These are phyloP conservation scores for Solanum bulbocastanum DNA, from an alignment of 257 asterid genomes.

Conservation along the genomic window DNA sequence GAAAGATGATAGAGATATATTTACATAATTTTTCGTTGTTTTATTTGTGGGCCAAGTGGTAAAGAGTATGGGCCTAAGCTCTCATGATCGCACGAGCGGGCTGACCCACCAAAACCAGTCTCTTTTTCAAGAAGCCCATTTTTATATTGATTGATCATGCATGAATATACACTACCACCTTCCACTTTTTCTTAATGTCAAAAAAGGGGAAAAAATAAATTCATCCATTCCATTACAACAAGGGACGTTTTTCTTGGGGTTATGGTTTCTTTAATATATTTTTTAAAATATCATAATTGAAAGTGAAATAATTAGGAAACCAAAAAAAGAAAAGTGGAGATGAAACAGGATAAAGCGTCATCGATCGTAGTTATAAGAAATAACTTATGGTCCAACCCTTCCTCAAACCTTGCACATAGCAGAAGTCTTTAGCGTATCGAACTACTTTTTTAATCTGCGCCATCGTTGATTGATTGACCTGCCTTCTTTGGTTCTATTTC, in stretches of 20 bases:
- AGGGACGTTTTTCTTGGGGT: neutral
- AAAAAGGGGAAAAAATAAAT: neutral
- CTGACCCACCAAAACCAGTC: constrained; percentile 38
- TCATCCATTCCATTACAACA: neutral
- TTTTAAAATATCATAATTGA: neutral
- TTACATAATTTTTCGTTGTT: no score
- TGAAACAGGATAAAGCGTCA: neutral
- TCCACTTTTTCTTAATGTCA: neutral
- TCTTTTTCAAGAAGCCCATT: constrained; percentile 21
- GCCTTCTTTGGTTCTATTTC: neutral
- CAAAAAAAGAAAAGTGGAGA: neutral
- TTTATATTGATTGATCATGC: constrained; percentile 13
- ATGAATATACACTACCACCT: constrained; percentile 10
- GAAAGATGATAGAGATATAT: no score
- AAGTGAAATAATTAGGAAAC: neutral
- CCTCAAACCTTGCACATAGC: no score
- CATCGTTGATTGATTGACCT: neutral
- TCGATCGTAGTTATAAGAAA: neutral
- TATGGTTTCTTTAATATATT: neutral
- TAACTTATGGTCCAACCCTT: neutral
- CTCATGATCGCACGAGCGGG: constrained; percentile 81
- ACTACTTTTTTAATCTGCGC: no score
- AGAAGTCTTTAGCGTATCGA: no score
- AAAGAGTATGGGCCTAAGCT: constrained; percentile 41
- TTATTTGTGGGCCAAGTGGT: neutral